Evolutionary conservation across 2,329 filamentous ascomycete genomes (phyloP), one percentile per base, ranked within the genome.

Genomic region (Daldinia sp.): DNA sequence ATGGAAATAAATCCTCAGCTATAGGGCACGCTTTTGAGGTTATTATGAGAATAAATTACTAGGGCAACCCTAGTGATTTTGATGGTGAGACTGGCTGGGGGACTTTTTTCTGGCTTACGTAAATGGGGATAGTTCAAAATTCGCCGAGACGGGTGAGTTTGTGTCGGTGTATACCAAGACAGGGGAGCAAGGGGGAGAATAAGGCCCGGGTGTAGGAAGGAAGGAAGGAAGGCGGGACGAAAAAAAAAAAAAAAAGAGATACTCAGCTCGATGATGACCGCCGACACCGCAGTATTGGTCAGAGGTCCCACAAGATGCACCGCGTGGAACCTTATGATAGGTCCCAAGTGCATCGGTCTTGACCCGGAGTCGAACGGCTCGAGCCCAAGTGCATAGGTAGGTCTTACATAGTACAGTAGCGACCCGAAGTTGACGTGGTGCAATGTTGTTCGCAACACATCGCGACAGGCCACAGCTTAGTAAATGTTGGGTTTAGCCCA

Each of bases 281-380:
- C 63, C 53, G 42, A 60, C 50, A 37, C 53, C 35, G 20, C 26
- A 39, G 26, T 51, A 13, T 51, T 57, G 23, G 39, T 44, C 35
- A 41, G 46, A 59, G 51, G 60, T 48, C 48, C 60, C 57, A 63
- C 62, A 60, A 26, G 37, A 57, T 50, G 54, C 57, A 57, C 13
- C 18, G 67, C 69, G 69, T 72, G 69, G 69, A 64, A 54, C n/a
- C 26, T 3, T 15, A 48, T 65, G 61, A 72, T 72, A 70, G 69
- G 67, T n/a, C 48, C 9, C 6, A 33, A 15, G 50, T 41, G 42
- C 42, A n/a, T 20, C 55, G 35, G 20, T 28, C 39, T 41, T 28
- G 26, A 46, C 26, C 23, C 26, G 23, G 26, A 60, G 55, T 51
- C 5, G 62, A 57, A 60, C 30, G 28, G 18, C 50, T 55, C 35